Base-by-base conservation (phyloP, 2,329 filamentous ascomycete genomes). In the Aspergillus pseudoterreus region DNA sequence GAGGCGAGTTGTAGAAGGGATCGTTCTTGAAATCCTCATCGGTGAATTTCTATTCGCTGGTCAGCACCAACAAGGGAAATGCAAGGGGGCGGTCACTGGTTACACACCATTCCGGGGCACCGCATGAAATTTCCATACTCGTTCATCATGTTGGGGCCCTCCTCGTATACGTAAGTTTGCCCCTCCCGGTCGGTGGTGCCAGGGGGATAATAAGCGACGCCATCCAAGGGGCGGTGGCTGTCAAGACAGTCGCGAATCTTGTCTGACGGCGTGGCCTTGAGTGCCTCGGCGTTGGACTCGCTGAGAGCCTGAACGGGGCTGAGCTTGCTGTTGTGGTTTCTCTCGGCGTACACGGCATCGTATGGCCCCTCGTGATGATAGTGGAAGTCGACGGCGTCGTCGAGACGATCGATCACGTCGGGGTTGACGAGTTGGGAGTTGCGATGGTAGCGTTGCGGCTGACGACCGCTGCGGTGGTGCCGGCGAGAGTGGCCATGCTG, bases 291-390 rank as follows among this genome's bases (percentile, higher is more conserved):
- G 70, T 94, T 96, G 39, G 84, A 85, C 3, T 82, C 78, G 50
- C 78, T 76, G 4, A 95, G 81, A 2, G 92, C 92, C 24, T 87
- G 90, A 6, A 96, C 73, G 0, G 92, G 92, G 3, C 88, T 85
- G 52, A 68, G 72, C 49, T 78, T 74, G 60, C 75, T 78, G 61
- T 83, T 78, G 4, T 74, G 77, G 72, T 96, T 96, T 44, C 89
- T 82, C 11, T 87, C 82, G 1, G 86, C 77, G 47, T 90, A 78
- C 2, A 89, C 87, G 9, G 92, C 90, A 67, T 97, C 92, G 61
- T 88, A 97, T 0, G 92, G 92, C 0, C 92, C 92, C 57, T 87
- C 89, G 63, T 97, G 92, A 69, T 96, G 92, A 70, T 95, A 96
- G 2, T 79, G 73, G 15, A 79, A 79, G 46, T 82, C 81, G n/a